phyloP scores from a whole-genome alignment of 495 filamentous ascomycete species.

The Penicillium paxilli region DNA sequence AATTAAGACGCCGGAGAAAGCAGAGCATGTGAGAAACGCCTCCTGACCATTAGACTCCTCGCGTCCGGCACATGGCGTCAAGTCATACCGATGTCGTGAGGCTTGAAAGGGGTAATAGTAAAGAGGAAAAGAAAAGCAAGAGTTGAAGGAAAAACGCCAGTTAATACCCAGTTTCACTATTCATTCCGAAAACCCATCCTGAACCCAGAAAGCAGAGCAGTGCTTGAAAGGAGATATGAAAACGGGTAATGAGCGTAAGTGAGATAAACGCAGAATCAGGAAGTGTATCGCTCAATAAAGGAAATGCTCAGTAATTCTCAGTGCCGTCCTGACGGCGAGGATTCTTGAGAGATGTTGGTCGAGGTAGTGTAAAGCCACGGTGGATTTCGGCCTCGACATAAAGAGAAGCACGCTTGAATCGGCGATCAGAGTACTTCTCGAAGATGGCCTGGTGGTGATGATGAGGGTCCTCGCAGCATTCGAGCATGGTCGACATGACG shows the following conservation, averaged over 20 bases:
- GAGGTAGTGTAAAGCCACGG: slow-evolving; percentile 49
- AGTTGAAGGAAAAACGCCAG: slow-evolving; percentile 24
- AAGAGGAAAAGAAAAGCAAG: slow-evolving; percentile 19
- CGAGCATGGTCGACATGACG: slow-evolving; percentile 71
- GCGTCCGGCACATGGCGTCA: slow-evolving; percentile 24
- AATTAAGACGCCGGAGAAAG: slow-evolving; percentile 21
- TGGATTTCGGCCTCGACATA: slow-evolving; percentile 74
- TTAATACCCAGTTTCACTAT: slow-evolving; percentile 15
- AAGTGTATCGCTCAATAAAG: background rate
- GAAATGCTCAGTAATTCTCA: slow-evolving; percentile 22
- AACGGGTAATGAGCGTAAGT: slow-evolving; percentile 9
- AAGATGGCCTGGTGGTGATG: slow-evolving; percentile 84
- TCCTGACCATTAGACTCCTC: slow-evolving; percentile 18
- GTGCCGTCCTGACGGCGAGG: slow-evolving; percentile 15
- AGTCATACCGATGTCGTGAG: slow-evolving; percentile 26
- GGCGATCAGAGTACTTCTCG: slow-evolving; percentile 84
- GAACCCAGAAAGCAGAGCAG: slow-evolving; percentile 20
- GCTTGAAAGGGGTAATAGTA: slow-evolving; percentile 5
- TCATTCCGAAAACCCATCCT: slow-evolving; percentile 18
- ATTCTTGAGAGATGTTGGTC: slow-evolving; percentile 18
- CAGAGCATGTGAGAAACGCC: slow-evolving; percentile 21
- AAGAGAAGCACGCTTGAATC: slow-evolving; percentile 77
- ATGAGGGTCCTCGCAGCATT: slow-evolving; percentile 80
- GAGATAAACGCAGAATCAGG: background rate
- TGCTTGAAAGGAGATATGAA: slow-evolving; percentile 12